Percentiles rank a stretch among this genome's conserved stretches.
Conservation (phyloP, 2,329 filamentous ascomycete genomes). For the Alternaria postmessia region DNA sequence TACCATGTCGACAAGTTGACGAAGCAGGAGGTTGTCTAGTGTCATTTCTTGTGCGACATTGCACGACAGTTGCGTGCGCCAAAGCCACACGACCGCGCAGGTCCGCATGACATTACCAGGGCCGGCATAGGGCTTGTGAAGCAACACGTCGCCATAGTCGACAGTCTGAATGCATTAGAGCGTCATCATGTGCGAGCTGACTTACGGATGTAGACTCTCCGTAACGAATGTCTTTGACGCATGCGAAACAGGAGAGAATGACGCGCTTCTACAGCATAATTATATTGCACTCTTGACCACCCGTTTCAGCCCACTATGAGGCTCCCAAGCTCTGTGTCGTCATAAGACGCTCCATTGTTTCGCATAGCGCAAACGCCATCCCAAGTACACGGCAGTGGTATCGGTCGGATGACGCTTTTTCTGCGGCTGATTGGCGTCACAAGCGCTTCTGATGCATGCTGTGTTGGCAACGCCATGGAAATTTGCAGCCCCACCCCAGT, state of each 20-base stretch:
- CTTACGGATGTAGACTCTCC: not conserved
- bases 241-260: not conserved
- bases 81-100: conserved; percentile 33
- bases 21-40: conserved; percentile 18
- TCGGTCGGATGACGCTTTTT: conserved; percentile 25
- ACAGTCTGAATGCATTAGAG: conserved; percentile 13
- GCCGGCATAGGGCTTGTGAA: conserved; percentile 24
- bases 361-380: conserved; percentile 27
- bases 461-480: conserved; percentile 41
- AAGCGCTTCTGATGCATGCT: conserved; percentile 46
- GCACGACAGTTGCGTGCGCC: conserved; percentile 27
- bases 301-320: conserved; percentile 15
- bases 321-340: conserved; percentile 33
- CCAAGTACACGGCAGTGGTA: conserved; percentile 42
- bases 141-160: conserved; percentile 19
- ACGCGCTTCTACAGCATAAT: conserved; percentile 1
- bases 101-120: conserved; percentile 31
- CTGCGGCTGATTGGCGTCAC: conserved; percentile 41
- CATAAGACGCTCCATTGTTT: conserved; percentile 21
- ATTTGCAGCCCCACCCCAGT: conserved; percentile 32
- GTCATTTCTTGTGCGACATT: conserved; percentile 37
- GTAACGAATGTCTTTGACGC: not conserved
- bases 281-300: not conserved
- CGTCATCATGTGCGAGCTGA: conserved; percentile 10
- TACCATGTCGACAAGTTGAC: conserved; percentile 20